These are phyloP conservation scores for Malassezia sp. DNA, from an alignment of 1,284 basidiomycete genomes.

Conservation along the genomic window DNA sequence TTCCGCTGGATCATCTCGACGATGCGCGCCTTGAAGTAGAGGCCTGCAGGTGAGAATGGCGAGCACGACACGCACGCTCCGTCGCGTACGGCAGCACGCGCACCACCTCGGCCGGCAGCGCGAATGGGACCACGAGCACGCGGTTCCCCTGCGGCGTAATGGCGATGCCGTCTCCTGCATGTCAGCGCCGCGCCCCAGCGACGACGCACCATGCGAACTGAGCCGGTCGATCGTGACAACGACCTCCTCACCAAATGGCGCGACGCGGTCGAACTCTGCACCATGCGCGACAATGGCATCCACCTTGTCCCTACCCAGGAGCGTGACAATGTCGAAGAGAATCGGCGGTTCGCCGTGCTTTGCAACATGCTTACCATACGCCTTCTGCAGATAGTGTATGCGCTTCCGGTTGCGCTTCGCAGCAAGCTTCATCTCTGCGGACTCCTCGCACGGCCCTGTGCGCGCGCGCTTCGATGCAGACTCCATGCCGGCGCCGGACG, in stretches of 20 bases:
- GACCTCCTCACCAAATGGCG: constrained; percentile 26
- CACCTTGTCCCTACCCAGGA: constrained; percentile 28
- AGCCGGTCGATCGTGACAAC: constrained; percentile 29
- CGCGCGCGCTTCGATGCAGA: background rate
- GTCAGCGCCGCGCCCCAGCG: too few relatives aligned
- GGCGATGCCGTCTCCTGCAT: constrained; percentile 43
- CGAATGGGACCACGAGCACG: constrained; percentile 35
- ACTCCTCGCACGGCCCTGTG: too few relatives aligned
- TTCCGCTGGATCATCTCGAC: constrained; percentile 21
- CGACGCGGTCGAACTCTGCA: constrained; percentile 25
- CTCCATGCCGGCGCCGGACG: constrained; percentile 6
- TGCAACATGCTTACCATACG: constrained; percentile 26
- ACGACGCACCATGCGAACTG: constrained; percentile 41
- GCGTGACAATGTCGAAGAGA: constrained; percentile 34
- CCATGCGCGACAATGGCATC: constrained; percentile 27
- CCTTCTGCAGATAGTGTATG: constrained; percentile 30
- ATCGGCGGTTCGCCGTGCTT: constrained; percentile 43
- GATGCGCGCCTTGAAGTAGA: constrained; percentile 31
- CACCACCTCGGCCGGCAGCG: constrained; percentile 35
- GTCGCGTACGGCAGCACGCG: constrained; percentile 24
- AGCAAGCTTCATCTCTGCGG: too few relatives aligned
- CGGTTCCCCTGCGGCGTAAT: constrained; percentile 28
- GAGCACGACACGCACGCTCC: too few relatives aligned
- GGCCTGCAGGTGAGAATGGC: too few relatives aligned
- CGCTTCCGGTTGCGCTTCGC: constrained; percentile 24